Evolutionary conservation across 192 early-diverging fungal genomes (phyloP), one percentile per base, ranked within the genome.

Genomic region (Chytriomyces sp.): DNA sequence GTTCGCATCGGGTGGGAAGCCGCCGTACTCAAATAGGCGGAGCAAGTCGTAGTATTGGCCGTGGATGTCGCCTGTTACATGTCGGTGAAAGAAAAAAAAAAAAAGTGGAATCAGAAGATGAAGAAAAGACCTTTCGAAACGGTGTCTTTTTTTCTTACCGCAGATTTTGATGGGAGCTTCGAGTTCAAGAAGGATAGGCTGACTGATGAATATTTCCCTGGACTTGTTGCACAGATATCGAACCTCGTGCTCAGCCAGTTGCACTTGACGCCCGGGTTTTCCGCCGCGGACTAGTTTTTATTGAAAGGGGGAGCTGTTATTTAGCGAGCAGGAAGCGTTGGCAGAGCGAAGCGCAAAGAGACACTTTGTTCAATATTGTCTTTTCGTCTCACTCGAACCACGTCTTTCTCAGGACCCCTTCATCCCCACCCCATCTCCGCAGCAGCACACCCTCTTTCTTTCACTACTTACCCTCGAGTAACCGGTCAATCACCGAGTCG

Each of bases 21-120:
- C 96, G 66, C 95, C 95, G 84, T 96, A 95, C 75, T 98, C 95
- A 79, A 98, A 98, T 60, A 97, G 85, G 59, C 96, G 92, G 71
- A 98, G 86, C 23, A 98, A 89, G 82, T 98, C 96, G 79, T 97
- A 96, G 86, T 98, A 98, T 86, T 98, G 96, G 35, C 96, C 96
- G 78, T 98, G 96, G 80, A 98, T 91, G 74, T 93, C 91, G n/a
- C 90, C 88, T 89, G 74, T 82, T 50, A 50, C 2, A 35, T 35
- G 35, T 35, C 35, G 3, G 35, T 4, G 35, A 35, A 35, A 35
- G 35, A 35, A 35, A 35, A 35, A 35, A 35, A 35, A 35, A 35
- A 35, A 35, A 35, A 35, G 35, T 35, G 35, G 53, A 57, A 57
- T 57, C 16, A 3, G 16, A 20, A 20, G 53, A 57, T 13, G 20